A percentile compares a stretch with the other conserved stretches of the same genome.
These are phyloP conservation scores for Letharia lupina DNA, from an alignment of 495 filamentous ascomycete species.

Conservation along the genomic window DNA sequence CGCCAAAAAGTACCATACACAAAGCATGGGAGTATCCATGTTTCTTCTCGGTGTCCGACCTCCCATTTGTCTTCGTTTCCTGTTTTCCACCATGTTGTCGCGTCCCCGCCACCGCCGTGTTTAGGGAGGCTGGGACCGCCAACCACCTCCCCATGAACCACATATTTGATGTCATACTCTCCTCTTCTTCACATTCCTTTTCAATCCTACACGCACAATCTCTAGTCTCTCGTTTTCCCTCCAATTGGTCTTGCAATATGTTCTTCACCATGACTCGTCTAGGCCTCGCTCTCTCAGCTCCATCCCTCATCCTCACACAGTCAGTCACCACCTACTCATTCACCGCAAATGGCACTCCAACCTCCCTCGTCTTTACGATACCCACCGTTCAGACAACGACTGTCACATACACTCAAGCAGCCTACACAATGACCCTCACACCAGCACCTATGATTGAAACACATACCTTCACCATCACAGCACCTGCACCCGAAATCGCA, in stretches of 20 bases:
- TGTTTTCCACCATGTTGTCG: not conserved
- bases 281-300: conserved; percentile 14
- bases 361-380: conserved; percentile 17
- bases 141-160: conserved; percentile 16
- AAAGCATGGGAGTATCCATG: conserved; percentile 5
- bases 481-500: conserved; percentile 12
- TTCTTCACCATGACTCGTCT: conserved; percentile 20
- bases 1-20: not conserved
- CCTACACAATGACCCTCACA: conserved; percentile 15
- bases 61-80: not conserved
- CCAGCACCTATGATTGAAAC: conserved; percentile 16
- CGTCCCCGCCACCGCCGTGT: conserved; percentile 14
- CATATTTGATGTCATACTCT: conserved; percentile 15
- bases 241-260: conserved; percentile 16
- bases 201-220: conserved; percentile 1
- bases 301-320: conserved; percentile 20
- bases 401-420: conserved; percentile 17
- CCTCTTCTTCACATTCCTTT: conserved; percentile 11
- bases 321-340: conserved; percentile 17
- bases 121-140: conserved; percentile 12
- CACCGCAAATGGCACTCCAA: conserved; percentile 13
- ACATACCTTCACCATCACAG: conserved; percentile 20
- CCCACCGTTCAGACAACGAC: conserved; percentile 17
- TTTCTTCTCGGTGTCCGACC: not conserved
- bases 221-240: not conserved